phyloP scores from a whole-genome alignment of 2,329 filamentous ascomycete species.

The Fusarium temperatum region DNA sequence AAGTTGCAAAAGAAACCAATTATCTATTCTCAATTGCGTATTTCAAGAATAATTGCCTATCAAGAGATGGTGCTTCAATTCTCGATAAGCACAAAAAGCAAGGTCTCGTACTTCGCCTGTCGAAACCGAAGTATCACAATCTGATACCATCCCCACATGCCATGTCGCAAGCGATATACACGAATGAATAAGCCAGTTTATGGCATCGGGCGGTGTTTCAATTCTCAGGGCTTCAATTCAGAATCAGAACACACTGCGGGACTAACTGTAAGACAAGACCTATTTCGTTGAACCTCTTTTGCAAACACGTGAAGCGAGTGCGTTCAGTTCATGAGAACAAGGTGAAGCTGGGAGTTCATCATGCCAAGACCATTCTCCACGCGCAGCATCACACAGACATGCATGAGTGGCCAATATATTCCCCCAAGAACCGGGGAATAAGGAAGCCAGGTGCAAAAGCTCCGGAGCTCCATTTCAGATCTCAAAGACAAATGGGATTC shows the following conservation, averaged over 20 bases:
- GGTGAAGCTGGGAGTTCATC: neutral
- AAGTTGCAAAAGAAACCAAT: neutral
- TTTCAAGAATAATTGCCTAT: neutral
- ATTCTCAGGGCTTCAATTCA: neutral
- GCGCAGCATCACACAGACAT: neutral
- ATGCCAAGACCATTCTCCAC: conserved; percentile 23
- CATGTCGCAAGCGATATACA: neutral
- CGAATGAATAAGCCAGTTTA: neutral
- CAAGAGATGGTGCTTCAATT: neutral
- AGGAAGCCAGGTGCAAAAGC: conserved; percentile 5
- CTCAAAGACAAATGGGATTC: neutral
- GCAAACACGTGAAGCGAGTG: neutral
- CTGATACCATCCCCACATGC: neutral
- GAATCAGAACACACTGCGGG: neutral
- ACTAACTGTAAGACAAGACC: neutral
- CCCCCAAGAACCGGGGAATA: neutral
- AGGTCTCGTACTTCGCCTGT: neutral
- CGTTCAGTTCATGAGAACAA: neutral
- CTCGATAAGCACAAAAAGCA: neutral
- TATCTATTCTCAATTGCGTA: neutral
- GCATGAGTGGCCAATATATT: neutral
- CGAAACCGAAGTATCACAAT: neutral
- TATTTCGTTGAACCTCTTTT: neutral
- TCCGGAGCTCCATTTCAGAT: neutral
- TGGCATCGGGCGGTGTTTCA: too few species aligned